Conservation (phyloP, 2,329 filamentous ascomycete genomes). For the Microcera coccophila region DNA sequence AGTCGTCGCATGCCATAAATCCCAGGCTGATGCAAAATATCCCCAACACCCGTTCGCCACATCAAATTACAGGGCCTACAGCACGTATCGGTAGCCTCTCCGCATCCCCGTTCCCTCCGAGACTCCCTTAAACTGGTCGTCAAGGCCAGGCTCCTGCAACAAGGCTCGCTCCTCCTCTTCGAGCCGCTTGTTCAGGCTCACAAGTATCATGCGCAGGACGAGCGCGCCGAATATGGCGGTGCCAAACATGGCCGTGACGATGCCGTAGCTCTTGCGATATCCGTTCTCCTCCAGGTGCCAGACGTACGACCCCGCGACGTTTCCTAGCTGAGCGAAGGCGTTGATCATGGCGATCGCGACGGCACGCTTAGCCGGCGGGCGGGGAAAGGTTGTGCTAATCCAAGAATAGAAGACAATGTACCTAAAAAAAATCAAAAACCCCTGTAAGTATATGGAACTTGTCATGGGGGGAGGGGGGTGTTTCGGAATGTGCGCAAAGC, state of each 20-base stretch:
- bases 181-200: conserved; percentile 45
- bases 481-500: too few species aligned
- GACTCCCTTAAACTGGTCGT: too few species aligned
- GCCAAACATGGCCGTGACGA: conserved; percentile 62
- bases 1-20: too few species aligned
- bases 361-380: conserved; percentile 57
- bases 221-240: conserved; percentile 52
- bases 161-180: conserved; percentile 39
- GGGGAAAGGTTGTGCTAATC: conserved; percentile 55
- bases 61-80: too few species aligned
- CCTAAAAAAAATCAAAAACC: too few species aligned
- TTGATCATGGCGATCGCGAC: conserved; percentile 60
- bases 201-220: conserved; percentile 45
- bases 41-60: too few species aligned
- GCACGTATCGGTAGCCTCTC: too few species aligned
- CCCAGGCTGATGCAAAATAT: too few species aligned
- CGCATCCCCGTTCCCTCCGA: too few species aligned
- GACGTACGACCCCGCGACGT: conserved; percentile 59
- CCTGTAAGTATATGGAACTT: too few species aligned
- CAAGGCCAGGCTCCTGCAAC: too few species aligned
- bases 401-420: conserved; percentile 57
- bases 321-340: conserved; percentile 54
- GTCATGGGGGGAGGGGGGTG: too few species aligned
- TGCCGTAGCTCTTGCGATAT: conserved; percentile 61
- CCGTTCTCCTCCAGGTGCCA: conserved; percentile 58